phyloP scores from a whole-genome alignment of 768 basidiomycete species.

The Rickenella mellea region DNA sequence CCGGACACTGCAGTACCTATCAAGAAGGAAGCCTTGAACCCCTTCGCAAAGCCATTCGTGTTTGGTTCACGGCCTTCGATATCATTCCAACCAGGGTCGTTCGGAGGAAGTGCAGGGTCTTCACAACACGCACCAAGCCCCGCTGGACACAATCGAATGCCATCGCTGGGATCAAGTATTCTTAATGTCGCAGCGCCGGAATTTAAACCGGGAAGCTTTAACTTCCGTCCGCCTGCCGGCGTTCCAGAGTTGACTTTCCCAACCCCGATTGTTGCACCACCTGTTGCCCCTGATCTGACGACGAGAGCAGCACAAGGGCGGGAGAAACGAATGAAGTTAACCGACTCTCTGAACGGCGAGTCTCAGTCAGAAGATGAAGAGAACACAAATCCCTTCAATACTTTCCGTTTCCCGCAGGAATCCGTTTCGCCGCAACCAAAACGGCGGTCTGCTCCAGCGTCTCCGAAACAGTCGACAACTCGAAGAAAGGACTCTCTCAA shows the following conservation, averaged over 20 bases:
- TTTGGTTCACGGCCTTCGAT: slow-evolving; percentile 43
- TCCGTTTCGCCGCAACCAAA: slow-evolving; percentile 40
- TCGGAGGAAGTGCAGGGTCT: not conserved
- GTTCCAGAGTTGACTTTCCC: slow-evolving; percentile 48
- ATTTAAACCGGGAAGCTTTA: slow-evolving; percentile 73
- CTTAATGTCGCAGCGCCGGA: slow-evolving; percentile 73
- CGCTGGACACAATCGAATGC: slow-evolving; percentile 25
- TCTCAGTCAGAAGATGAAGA: slow-evolving; percentile 45
- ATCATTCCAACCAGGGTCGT: slow-evolving; percentile 12
- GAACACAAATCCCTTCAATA: slow-evolving; percentile 40
- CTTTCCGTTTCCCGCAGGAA: slow-evolving; percentile 66
- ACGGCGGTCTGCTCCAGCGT: slow-evolving; percentile 36
- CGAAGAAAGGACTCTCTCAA: slow-evolving; percentile 21
- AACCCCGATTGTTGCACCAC: slow-evolving; percentile 25
- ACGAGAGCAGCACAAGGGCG: slow-evolving; percentile 52
- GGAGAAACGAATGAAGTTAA: slow-evolving; percentile 62
- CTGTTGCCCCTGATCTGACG: slow-evolving; percentile 19
- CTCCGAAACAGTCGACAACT: slow-evolving; percentile 14
- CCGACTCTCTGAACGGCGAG: slow-evolving; percentile 25
- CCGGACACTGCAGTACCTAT: too few relatives aligned
- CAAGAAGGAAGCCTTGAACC: slow-evolving; percentile 49
- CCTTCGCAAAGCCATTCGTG: slow-evolving; percentile 76
- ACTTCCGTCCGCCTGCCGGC: slow-evolving; percentile 62
- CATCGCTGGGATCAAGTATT: slow-evolving; percentile 42
- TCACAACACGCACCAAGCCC: slow-evolving; percentile 1